Conservation (phyloP, 371 early-diverging fungal species). For the Rhizopus delemar region DNA sequence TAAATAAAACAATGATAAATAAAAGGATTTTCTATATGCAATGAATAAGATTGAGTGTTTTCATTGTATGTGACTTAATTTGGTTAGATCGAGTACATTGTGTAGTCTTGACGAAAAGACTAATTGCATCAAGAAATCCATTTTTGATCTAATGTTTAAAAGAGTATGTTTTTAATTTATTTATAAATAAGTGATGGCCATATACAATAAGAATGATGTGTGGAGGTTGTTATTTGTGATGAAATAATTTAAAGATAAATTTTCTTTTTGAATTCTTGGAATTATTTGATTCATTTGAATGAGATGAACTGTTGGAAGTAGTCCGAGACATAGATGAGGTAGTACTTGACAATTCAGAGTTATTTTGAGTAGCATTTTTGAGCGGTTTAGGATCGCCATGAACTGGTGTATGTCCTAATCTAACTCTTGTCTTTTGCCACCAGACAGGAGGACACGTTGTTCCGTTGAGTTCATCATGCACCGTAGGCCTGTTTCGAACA, state of each 20-base stretch:
- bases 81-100: too few species aligned
- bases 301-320: neutral
- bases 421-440: slow-evolving; percentile 34
- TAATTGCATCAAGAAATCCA: too few species aligned
- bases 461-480: slow-evolving; percentile 24
- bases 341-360: neutral
- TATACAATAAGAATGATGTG: neutral
- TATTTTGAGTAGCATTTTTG: neutral
- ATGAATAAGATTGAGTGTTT: too few species aligned
- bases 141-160: too few species aligned
- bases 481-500: slow-evolving; percentile 17
- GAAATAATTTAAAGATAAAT: neutral
- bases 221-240: neutral
- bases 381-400: slow-evolving; percentile 17
- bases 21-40: too few species aligned
- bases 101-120: too few species aligned
- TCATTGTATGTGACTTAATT: too few species aligned
- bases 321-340: neutral
- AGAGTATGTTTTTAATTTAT: neutral
- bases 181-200: neutral
- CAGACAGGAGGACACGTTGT: slow-evolving; percentile 33
- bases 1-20: too few species aligned
- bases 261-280: neutral
- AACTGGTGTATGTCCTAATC: slow-evolving; percentile 18
- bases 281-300: neutral